Percentiles rank a stretch among this genome's conserved stretches.
These are phyloP conservation scores for Hansenula anomala DNA, from an alignment of 1,139 yeast genomes.

Conservation along the genomic window DNA sequence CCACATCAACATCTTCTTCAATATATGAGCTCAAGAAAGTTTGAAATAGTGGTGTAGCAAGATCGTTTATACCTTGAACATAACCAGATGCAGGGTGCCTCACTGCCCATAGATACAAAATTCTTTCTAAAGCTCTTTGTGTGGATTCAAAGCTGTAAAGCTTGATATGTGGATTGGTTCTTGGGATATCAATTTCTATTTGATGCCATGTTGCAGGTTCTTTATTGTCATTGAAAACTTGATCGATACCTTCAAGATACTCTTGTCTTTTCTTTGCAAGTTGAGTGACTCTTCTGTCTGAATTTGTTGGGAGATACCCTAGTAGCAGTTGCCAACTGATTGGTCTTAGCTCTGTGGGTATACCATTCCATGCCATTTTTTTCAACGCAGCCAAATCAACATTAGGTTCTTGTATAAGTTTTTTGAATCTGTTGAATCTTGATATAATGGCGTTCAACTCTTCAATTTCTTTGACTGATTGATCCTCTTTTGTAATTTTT, in stretches of 20 bases:
- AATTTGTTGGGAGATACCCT: constrained; percentile 87
- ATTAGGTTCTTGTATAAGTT: constrained; percentile 53
- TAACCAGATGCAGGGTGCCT: constrained; percentile 98
- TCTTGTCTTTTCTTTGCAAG: constrained; percentile 81
- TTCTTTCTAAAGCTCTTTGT: constrained; percentile 73
- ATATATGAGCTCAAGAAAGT: constrained; percentile 73
- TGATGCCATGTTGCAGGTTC: constrained; percentile 93
- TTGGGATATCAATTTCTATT: constrained; percentile 88
- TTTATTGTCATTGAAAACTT: constrained; percentile 50
- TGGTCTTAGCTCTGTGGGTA: constrained; percentile 79
- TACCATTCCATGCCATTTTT: constrained; percentile 89
- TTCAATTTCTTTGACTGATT: constrained; percentile 38
- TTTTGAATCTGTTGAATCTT: constrained; percentile 63
- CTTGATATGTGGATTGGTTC: constrained; percentile 84
- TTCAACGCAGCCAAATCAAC: constrained; percentile 67
- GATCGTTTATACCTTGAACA: constrained; percentile 97
- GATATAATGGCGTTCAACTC: constrained; percentile 55
- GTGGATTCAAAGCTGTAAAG: constrained; percentile 67
- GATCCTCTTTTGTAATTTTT: constrained; percentile 24
- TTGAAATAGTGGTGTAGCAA: constrained; percentile 91
- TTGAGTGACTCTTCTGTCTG: constrained; percentile 66
- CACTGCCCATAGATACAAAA: constrained; percentile 91
- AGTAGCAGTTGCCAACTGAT: constrained; percentile 83
- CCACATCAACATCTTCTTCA: constrained; percentile 36
- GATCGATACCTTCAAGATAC: constrained; percentile 64